These are phyloP conservation scores for Heritiera fomes DNA, from an alignment of 345 rosid genomes.

Conservation along the genomic window DNA sequence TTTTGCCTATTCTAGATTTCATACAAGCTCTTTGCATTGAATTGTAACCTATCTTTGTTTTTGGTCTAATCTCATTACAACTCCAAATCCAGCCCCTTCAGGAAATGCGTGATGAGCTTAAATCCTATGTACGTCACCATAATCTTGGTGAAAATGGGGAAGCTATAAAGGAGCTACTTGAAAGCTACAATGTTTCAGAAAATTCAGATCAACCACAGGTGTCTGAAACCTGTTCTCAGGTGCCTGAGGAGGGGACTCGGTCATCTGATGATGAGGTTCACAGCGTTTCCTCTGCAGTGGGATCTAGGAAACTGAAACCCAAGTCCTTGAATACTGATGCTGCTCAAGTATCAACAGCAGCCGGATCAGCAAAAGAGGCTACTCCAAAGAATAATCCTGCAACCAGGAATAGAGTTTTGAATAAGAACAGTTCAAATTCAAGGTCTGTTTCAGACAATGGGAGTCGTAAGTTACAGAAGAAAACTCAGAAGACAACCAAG, in stretches of 20 bases:
- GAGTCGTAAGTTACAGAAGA: conserved; percentile 47
- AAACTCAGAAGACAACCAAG: conserved; percentile 51
- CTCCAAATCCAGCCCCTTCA: conserved; percentile 57
- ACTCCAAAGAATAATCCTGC: conserved; percentile 40
- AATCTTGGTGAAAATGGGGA: conserved; percentile 55
- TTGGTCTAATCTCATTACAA: background rate
- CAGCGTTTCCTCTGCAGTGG: conserved; percentile 43
- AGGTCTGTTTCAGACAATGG: conserved; percentile 45
- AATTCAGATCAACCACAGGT: conserved; percentile 54
- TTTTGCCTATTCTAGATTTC: background rate
- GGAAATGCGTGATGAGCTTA: conserved; percentile 71
- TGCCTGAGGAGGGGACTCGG: conserved; percentile 58
- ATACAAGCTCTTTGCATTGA: background rate
- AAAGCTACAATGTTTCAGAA: conserved; percentile 54
- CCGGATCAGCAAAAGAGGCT: conserved; percentile 41
- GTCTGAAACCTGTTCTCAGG: conserved; percentile 57
- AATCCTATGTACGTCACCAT: conserved; percentile 60
- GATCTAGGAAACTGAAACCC: conserved; percentile 52
- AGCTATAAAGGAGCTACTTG: conserved; percentile 54
- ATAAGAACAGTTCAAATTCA: conserved; percentile 41
- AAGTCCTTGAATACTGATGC: conserved; percentile 51
- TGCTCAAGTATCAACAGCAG: conserved; percentile 36
- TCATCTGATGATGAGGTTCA: conserved; percentile 65
- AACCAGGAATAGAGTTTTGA: conserved; percentile 41
- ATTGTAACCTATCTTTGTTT: background rate